Base-by-base conservation (phyloP, 768 basidiomycete genomes). In the Leccinum barrowsii region DNA sequence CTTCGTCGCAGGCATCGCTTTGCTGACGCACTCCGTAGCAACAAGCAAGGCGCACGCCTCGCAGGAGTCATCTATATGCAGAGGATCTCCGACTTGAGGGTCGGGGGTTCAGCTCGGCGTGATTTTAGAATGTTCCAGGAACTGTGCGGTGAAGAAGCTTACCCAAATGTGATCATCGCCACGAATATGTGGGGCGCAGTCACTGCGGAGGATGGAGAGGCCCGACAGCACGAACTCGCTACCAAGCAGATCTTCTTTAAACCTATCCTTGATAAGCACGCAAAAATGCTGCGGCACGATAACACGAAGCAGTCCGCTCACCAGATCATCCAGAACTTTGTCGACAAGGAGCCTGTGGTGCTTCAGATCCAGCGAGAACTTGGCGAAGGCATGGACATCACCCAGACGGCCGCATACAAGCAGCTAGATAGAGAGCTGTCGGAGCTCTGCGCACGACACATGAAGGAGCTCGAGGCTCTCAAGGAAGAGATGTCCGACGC, bases 291-390 rank as follows among this genome's bases (percentile, higher is more conserved):
- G 19, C 79, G 82, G 10, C 79, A 83, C 63, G 59, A 73, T 48
- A 71, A 77, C 56, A 78, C 76, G 7, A 58, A 69, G 4, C 70
- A 72, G 24, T 82, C 82, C 2, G 80, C 80, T 19, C 77, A 76
- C 34, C 66, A 54, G 2, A 81, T 86, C 59, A 61, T 86, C 0
- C 73, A 75, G 8, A 64, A 69, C 7, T 66, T 86, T 24, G 58
- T 82, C 11, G 63, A 68, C 46, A 78, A 76, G 34, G 65, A 68
- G 4, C 77, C 83, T 0, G 59, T 76, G 2, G 70, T 78, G 0
- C 73, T 86, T 7, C 78, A 75, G 28, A 84, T 86, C 40, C 85
- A 85, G 64, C 68, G 73, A 7, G 85, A 87, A 60, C 71, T 85
- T 13, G 78, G 78, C 32, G 74, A 78, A 52, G 72, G 76, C 7